Base-by-base conservation (phyloP, 352 stramenopile species). In the Phytopythium oedochilum region DNA sequence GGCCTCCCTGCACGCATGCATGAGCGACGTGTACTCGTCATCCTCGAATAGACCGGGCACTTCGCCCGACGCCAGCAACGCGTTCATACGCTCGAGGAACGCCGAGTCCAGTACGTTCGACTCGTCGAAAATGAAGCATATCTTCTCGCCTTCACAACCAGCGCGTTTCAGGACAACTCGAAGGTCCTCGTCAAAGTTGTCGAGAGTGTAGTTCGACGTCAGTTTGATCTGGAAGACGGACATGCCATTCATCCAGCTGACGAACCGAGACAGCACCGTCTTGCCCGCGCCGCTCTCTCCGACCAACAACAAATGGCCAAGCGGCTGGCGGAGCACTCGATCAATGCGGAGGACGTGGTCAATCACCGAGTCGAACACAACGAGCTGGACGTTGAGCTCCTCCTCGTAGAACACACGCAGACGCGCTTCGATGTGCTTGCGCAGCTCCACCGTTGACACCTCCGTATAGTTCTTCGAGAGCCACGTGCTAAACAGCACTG, bases 111-210 rank as follows among this genome's bases (percentile, higher is more conserved):
- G 78, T 20, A 98, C 96, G 63, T 99, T 99, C 12, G 87, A 97
- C 72, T 99, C 98, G 66, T 99, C 98, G 76, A 99, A 99, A 62
- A 99, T 99, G 67, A 99, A 99, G 59, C 96, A 99, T 28, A 99
- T 97, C 71, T 98, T 99, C 74, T 99, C 98, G 18, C 96, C 97
- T 57, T 99, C 89, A 57, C 98, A 97, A 28, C 98, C 98, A 29
- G 97, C 97, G 39, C 97, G 77, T 59, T 97, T 97, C 60, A 99
- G 97, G 18, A 99, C 89, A 38, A 94, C 70, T 25, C 97, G 83
- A 29, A 99, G 77, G 71, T 99, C 98, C 49, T 99, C 97, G 68
- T 99, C 98, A 67, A 99, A 99, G 71, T 99, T 97, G 25, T 98
- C 96, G 15, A 99, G 81, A 11, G 89, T 98, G 77, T 99, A 99